A percentile compares a stretch with the other conserved stretches of the same genome.
phyloP scores from a whole-genome alignment of 805 yeast genomes.

The Vanderwaltozyma polyspora region DNA sequence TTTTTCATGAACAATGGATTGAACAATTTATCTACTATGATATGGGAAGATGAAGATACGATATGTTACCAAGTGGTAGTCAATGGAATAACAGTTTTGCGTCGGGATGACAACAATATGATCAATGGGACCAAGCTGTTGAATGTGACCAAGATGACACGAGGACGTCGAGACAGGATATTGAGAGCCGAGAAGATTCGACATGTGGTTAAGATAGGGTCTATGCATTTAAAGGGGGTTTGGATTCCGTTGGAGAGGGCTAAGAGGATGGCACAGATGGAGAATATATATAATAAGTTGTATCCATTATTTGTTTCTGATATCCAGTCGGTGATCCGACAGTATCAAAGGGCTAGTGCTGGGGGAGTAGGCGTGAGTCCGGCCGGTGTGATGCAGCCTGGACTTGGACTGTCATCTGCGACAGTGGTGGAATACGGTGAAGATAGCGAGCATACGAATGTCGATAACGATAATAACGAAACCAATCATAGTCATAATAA shows the following conservation, averaged over 20 bases:
- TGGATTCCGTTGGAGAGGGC: constrained; percentile 87
- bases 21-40: no score
- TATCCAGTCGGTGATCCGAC: no score
- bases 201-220: constrained; percentile 76
- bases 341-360: no score
- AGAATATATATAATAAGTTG: constrained; percentile 55
- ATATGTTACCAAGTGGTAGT: constrained; percentile 80
- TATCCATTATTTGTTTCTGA: constrained; percentile 66
- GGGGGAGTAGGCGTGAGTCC: no score
- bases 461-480: not conserved
- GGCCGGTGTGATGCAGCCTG: no score
- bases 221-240: constrained; percentile 81
- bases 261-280: constrained; percentile 67
- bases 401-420: no score
- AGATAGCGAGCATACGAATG: not conserved
- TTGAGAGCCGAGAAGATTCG: constrained; percentile 65
- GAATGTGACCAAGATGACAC: constrained; percentile 81
- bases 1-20: no score
- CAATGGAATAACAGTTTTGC: constrained; percentile 64
- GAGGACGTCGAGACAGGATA: constrained; percentile 80
- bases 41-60: constrained; percentile 85
- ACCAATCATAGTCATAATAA: no score
- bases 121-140: constrained; percentile 75
- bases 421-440: not conserved
- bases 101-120: constrained; percentile 78